Conservation (phyloP, 148 eudicot species). For the Simmondsia chinensis region DNA sequence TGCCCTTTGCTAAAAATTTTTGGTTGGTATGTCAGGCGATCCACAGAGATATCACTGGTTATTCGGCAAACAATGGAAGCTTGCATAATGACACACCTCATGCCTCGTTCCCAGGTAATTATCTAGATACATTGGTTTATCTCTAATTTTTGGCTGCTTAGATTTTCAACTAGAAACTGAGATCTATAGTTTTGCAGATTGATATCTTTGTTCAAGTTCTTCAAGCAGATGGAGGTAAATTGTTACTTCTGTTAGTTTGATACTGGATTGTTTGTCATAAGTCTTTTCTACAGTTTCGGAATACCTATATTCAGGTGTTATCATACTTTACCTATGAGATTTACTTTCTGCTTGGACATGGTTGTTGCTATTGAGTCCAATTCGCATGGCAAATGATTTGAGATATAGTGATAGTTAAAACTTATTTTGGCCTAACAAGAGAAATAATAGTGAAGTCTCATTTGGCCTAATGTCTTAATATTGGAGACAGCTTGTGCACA, state of each 20-base stretch:
- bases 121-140: neutral
- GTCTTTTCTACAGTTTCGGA: neutral
- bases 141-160: neutral
- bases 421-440: too few species aligned
- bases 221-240: conserved; percentile 93
- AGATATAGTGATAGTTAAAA: too few species aligned
- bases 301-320: too few species aligned
- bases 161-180: neutral
- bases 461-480: too few species aligned
- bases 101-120: conserved; percentile 97
- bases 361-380: too few species aligned
- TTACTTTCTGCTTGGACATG: too few species aligned
- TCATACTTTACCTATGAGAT: too few species aligned
- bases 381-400: too few species aligned
- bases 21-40: conserved; percentile 55
- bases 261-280: neutral
- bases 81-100: conserved; percentile 67
- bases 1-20: too few species aligned
- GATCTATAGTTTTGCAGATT: conserved; percentile 43
- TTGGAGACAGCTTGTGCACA: too few species aligned
- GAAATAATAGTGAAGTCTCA: too few species aligned
- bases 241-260: neutral
- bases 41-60: conserved; percentile 91
- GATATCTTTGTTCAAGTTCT: conserved; percentile 98
- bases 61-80: conserved; percentile 98